Conservation (phyloP, 352 stramenopile genomes). For the Globisporangium cylindrosporum region DNA sequence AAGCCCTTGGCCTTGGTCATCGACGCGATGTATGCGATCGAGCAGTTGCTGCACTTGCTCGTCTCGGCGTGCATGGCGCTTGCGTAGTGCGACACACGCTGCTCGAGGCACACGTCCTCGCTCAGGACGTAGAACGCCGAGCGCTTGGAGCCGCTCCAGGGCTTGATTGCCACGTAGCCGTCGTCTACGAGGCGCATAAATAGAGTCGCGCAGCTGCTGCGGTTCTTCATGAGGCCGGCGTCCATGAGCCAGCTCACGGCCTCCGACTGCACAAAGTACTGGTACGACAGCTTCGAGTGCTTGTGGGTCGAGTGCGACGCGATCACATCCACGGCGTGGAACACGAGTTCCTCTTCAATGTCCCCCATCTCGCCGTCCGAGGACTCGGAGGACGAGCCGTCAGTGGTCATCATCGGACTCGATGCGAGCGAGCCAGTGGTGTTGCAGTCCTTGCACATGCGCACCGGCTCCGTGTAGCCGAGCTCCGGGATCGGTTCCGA, state of each 20-base stretch:
- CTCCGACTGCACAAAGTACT: conserved; percentile 85
- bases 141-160: conserved; percentile 41
- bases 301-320: conserved; percentile 64
- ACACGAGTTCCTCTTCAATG: conserved; percentile 57
- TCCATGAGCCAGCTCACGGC: conserved; percentile 83
- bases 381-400: conserved; percentile 38
- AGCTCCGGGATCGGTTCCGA: conserved; percentile 51
- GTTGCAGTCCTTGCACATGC: conserved; percentile 73
- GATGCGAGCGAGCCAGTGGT: conserved; percentile 13
- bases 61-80: conserved; percentile 73
- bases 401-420: conserved; percentile 23
- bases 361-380: conserved; percentile 57
- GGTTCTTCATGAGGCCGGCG: conserved; percentile 55
- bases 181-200: conserved; percentile 70
- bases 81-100: conserved; percentile 60
- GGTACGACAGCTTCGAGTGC: conserved; percentile 71
- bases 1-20: conserved; percentile 66
- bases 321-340: conserved; percentile 62
- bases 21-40: conserved; percentile 64
- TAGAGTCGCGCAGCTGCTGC: conserved; percentile 43
- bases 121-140: conserved; percentile 72
- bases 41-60: conserved; percentile 80
- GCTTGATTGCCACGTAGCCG: conserved; percentile 69
- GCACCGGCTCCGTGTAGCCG: conserved; percentile 66
- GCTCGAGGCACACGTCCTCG: conserved; percentile 54